Evolutionary conservation across 23 red algal genomes (phyloP).

Genomic region (Gracilaria domingensis): DNA sequence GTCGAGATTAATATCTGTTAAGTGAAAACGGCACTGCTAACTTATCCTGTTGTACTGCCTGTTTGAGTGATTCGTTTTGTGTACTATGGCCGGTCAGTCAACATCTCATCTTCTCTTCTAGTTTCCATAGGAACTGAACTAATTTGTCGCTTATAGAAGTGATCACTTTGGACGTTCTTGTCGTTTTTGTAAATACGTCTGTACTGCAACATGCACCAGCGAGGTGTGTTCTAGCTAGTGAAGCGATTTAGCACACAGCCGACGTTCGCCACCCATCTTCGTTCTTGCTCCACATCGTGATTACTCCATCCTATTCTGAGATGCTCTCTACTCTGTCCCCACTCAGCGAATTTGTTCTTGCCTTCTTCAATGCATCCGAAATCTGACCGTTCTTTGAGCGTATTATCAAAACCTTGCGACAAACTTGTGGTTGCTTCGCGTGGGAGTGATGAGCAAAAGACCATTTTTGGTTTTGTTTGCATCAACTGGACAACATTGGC

Average conservation of each 20-base stretch:
- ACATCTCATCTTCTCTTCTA: background rate
- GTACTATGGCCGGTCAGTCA: background rate
- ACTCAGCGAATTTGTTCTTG: too few species aligned
- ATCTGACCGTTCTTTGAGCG: too few species aligned
- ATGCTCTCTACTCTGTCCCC: too few species aligned
- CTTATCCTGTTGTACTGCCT: background rate
- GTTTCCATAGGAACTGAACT: conserved; percentile 20
- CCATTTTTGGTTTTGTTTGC: too few species aligned
- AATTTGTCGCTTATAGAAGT: conserved; percentile 21
- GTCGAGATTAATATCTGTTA: conserved; percentile 34
- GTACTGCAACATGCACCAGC: background rate
- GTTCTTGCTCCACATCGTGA: too few species aligned
- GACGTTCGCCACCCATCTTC: too few species aligned
- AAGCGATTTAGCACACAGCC: too few species aligned
- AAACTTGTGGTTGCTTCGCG: too few species aligned
- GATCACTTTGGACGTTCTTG: background rate
- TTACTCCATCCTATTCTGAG: background rate
- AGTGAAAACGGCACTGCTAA: background rate
- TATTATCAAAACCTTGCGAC: too few species aligned
- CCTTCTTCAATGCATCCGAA: too few species aligned
- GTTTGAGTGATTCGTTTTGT: background rate
- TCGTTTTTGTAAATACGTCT: conserved; percentile 50
- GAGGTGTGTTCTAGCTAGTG: background rate
- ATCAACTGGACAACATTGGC: too few species aligned
- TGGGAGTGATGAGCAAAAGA: too few species aligned